Evolutionary conservation across 2,329 filamentous ascomycete genomes (phyloP).

Genomic region (Plenodomus biglobosus): DNA sequence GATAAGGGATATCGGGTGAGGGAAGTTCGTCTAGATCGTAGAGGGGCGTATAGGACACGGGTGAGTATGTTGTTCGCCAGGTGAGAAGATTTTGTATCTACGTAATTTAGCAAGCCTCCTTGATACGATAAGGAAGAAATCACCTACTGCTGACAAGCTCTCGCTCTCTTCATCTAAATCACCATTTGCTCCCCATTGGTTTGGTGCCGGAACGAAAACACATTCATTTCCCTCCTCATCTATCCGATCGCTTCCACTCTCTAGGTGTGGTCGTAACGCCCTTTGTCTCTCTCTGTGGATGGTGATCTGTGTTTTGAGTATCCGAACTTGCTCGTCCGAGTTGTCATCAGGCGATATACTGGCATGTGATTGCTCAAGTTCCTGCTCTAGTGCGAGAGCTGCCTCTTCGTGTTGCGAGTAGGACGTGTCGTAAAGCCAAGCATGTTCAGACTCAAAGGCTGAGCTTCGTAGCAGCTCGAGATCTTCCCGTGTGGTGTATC

Average conservation of each 20-base stretch:
- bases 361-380: conserved; percentile 35
- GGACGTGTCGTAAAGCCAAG: conserved; percentile 42
- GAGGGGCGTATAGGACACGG: conserved; percentile 35
- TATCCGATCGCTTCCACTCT: conserved; percentile 40
- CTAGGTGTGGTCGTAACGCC: conserved; percentile 39
- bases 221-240: conserved; percentile 43
- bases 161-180: conserved; percentile 44
- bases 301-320: conserved; percentile 40
- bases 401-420: conserved; percentile 42
- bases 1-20: conserved; percentile 38
- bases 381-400: conserved; percentile 37
- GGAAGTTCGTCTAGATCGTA: conserved; percentile 35
- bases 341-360: conserved; percentile 43
- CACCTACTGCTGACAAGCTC: conserved; percentile 39
- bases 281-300: conserved; percentile 41
- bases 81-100: conserved; percentile 43
- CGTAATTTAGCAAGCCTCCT: conserved; percentile 6
- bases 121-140: background rate
- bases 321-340: conserved; percentile 39
- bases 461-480: conserved; percentile 41
- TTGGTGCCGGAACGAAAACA: conserved; percentile 42
- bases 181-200: conserved; percentile 43
- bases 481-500: conserved; percentile 31
- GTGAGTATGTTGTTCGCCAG: conserved; percentile 41
- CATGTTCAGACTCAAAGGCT: conserved; percentile 43